Evolutionary conservation across 176 grass and related monocot genomes (phyloP).

Genomic region (Olyra latifolia): DNA sequence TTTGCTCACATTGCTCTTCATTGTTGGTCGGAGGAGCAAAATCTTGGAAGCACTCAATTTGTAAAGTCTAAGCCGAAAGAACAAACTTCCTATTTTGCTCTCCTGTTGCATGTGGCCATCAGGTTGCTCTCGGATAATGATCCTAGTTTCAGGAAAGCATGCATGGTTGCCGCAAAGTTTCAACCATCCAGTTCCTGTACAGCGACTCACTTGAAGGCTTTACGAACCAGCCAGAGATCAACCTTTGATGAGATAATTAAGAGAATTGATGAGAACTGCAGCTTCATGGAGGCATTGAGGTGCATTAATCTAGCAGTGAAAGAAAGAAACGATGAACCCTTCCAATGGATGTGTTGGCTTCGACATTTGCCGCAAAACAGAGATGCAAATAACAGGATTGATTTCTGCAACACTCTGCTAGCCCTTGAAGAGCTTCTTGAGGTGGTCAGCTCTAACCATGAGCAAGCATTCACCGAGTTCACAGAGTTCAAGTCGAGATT

Average conservation of each 20-base stretch:
- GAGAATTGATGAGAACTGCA: constrained; percentile 34
- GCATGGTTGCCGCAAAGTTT: constrained; percentile 61
- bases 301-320: constrained; percentile 33
- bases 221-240: constrained; percentile 42
- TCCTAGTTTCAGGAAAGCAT: constrained; percentile 63
- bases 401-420: constrained; percentile 44
- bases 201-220: neutral
- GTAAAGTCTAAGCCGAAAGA: neutral
- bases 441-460: constrained; percentile 1
- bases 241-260: constrained; percentile 53
- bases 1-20: constrained; percentile 76
- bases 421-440: constrained; percentile 41
- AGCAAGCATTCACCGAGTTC: constrained; percentile 28
- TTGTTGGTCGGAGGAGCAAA: constrained; percentile 58
- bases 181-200: neutral
- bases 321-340: constrained; percentile 38
- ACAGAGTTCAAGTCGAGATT: constrained; percentile 44
- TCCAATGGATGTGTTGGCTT: constrained; percentile 86
- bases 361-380: constrained; percentile 47
- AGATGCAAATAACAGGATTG: constrained; percentile 19
- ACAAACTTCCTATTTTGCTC: constrained; percentile 33
- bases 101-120: constrained; percentile 74
- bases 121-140: constrained; percentile 46
- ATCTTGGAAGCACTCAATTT: constrained; percentile 14
- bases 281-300: constrained; percentile 38